Evolutionary conservation across 371 early-diverging fungal genomes (phyloP), one percentile per base, ranked within the genome.

Genomic region (Mucor indicus): DNA sequence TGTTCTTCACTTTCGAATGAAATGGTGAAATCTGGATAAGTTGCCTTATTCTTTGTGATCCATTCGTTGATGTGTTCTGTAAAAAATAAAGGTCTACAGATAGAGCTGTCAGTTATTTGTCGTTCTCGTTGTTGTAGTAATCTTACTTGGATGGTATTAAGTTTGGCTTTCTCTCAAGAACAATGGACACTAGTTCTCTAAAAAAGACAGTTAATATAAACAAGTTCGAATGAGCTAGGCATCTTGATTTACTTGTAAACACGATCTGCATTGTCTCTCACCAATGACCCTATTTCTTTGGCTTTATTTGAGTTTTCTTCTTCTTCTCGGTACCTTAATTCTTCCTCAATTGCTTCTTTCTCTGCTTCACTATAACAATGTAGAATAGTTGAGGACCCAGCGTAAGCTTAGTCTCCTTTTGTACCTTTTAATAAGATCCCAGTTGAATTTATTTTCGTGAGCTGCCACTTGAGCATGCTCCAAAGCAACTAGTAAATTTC

Each of bases 191-290:
- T 24, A 55, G 32, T 31, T 55, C 38, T 38, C 55, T 55, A 54
- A 3, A 41, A 21, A 24, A 9, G 16, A 10, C 7, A 25, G 9
- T 17, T 3, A 32, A 31, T n/a, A 39, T 30, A 16, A 35, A 1
- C 1, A 23, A 7, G 17, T 22, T 46, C 13, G 13, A 27, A 11
- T 12, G 1, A 8, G 22, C 37, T 7, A 9, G 24, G 7, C 9
- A 29, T 36, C 23, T 31, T 31, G 8, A 16, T 11, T 51, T 57
- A 67, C 68, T 57, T 64, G 40, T 60, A 59, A 9, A 60, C 53
- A 43, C 53, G 42, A n/a, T 69, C 53, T 19, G 66, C 62, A 24
- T 50, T 62, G 9, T 44, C 41, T 50, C 66, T 65, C 9, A 69
- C 60, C 4, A 51, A 13, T 5, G 53, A 44, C 9, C 70, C 62